phyloP scores from a whole-genome alignment of 192 early-diverging fungal genomes.

The Dissophora globulifera region DNA sequence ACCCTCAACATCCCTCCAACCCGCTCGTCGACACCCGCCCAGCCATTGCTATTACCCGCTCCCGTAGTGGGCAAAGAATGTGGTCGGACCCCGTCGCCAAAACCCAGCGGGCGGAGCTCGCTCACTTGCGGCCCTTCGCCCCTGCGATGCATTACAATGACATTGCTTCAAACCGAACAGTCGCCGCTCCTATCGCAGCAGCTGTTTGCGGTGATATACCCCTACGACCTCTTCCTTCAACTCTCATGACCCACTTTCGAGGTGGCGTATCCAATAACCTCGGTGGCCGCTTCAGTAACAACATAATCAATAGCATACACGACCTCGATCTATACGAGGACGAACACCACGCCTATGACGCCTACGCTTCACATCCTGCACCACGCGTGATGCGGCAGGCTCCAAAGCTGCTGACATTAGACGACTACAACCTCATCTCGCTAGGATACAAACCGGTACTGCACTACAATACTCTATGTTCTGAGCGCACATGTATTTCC shows the following conservation, averaged over 20 bases:
- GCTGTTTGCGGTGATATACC: slow-evolving; percentile 18
- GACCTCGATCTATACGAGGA: slow-evolving; percentile 34
- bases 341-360: slow-evolving; percentile 2
- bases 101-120: neutral
- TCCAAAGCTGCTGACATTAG: slow-evolving; percentile 32
- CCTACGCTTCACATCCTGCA: slow-evolving; percentile 5
- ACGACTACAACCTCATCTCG: slow-evolving; percentile 44
- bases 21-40: neutral
- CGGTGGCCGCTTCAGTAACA: slow-evolving; percentile 6
- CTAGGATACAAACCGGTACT: slow-evolving; percentile 47
- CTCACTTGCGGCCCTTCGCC: neutral
- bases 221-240: slow-evolving; percentile 16
- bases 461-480: neutral
- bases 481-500: too few species aligned
- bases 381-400: slow-evolving; percentile 29
- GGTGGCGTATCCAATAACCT: neutral
- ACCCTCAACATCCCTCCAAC: slow-evolving; percentile 4
- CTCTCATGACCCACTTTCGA: slow-evolving; percentile 3
- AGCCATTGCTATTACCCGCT: slow-evolving; percentile 8
- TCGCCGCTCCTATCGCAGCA: slow-evolving; percentile 6
- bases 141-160: neutral
- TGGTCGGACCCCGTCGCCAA: slow-evolving; percentile 29
- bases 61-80: slow-evolving; percentile 23
- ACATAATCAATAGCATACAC: slow-evolving; percentile 17
- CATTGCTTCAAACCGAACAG: neutral